Base-by-base conservation (phyloP, 208 protist species). In the Acanthamoeba sp. region DNA sequence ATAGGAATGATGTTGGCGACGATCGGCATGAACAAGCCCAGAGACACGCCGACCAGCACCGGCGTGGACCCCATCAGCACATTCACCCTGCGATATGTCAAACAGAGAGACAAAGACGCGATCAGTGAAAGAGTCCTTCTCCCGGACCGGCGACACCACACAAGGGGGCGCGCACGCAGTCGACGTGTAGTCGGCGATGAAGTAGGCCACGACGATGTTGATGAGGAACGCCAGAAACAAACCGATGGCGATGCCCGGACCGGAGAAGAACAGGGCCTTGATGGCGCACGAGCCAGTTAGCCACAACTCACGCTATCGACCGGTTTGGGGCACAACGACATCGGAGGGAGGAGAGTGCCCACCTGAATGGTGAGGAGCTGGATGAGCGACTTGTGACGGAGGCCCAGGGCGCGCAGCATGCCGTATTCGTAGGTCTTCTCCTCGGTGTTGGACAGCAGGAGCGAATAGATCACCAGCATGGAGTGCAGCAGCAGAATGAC, bases 381-480 rank as follows among this genome's bases (percentile, higher is more conserved):
- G 22, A 98, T 96, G n/a, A 99, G 93, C 10, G 96, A 96, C 10
- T 78, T 80, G 62, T 97, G 96, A 36, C 91, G 78, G 96, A 99
- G 98, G 71, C 99, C 99, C 62, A 99, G 96, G 12, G 98, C 98
- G 52, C 99, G 95, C 6, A 99, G 95, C 98, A 99, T 99, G 87
- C 98, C 98, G 91, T 99, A 98, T 94, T 99, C 99, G 95, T 98
- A 99, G 73, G 98, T 99, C 50, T 99, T 99, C 91, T 99, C 98
- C 80, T 99, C 98, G 0, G 98, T 97, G 95, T 99, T 98, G 55
- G 97, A 97, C 18, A 98, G 95, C 0, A 99, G 95, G 10, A 99
- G 94, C 34, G 98, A 97, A 94, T 98, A 99, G 45, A 99, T 97
- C 45, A 99, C 97, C 10, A 99, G 93, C 24, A 91, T 90, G 45